phyloP scores from a whole-genome alignment of 2,329 filamentous ascomycete genomes.

The Pseudogymnoascus sp. region DNA sequence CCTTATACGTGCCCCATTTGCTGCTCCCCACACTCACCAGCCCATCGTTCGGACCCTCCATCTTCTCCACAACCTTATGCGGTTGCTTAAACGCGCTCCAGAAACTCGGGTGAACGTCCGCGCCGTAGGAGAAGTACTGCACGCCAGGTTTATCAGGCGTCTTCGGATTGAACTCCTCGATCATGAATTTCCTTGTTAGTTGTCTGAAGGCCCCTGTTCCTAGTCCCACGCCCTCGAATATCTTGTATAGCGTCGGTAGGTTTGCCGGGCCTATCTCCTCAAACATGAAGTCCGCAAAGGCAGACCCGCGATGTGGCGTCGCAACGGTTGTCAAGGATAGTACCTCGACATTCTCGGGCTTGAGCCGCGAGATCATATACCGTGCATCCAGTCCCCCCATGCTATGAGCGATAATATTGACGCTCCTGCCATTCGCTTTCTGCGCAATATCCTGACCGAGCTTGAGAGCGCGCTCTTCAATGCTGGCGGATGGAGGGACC shows the following conservation, averaged over 20 bases:
- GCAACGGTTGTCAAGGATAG: slow-evolving; percentile 32
- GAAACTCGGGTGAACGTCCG: slow-evolving; percentile 47
- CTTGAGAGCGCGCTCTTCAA: slow-evolving; percentile 51
- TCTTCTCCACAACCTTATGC: slow-evolving; percentile 40
- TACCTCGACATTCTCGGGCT: slow-evolving; percentile 39
- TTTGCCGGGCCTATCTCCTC: slow-evolving; percentile 38
- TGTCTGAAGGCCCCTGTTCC: slow-evolving; percentile 54
- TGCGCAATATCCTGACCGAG: slow-evolving; percentile 47
- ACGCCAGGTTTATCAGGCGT: slow-evolving; percentile 46
- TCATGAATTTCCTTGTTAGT: slow-evolving; percentile 52
- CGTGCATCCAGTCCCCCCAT: slow-evolving; percentile 60
- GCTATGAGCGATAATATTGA: slow-evolving; percentile 69
- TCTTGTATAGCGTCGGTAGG: slow-evolving; percentile 47
- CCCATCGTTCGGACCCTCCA: slow-evolving; percentile 56
- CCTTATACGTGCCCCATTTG: slow-evolving; percentile 55
- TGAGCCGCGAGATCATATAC: slow-evolving; percentile 54
- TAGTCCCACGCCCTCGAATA: slow-evolving; percentile 44
- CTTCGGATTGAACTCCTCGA: slow-evolving; percentile 48
- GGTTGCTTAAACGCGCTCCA: slow-evolving; percentile 56
- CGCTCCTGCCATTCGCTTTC: slow-evolving; percentile 43
- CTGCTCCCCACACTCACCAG: slow-evolving; percentile 59
- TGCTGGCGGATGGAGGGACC: slow-evolving; percentile 53
- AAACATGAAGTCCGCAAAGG: slow-evolving; percentile 48
- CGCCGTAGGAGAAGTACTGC: slow-evolving; percentile 56
- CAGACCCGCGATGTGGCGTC: slow-evolving; percentile 31